phyloP scores from a whole-genome alignment of 768 basidiomycete species.

The Peribolospora baueri region DNA sequence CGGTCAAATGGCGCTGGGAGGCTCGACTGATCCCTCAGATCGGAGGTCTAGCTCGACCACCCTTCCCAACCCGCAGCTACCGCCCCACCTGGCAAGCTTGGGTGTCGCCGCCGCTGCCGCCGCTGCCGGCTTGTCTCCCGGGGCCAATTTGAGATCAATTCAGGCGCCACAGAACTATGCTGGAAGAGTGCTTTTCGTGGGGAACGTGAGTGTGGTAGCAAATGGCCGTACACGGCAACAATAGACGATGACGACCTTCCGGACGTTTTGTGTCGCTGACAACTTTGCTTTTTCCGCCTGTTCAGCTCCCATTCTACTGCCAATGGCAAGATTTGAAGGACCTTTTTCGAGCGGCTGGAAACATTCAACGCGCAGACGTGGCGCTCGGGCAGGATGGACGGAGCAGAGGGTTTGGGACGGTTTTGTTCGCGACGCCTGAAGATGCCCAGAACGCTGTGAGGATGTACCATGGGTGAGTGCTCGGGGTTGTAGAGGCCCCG shows the following conservation, averaged over 20 bases:
- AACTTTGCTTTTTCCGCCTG: neutral
- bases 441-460: conserved; percentile 65
- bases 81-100: no score
- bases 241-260: neutral
- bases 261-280: no score
- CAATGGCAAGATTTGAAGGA: conserved; percentile 99
- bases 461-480: conserved; percentile 68
- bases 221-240: no score
- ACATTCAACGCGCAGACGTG: conserved; percentile 72
- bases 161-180: neutral
- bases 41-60: no score
- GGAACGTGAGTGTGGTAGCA: conserved; percentile 39
- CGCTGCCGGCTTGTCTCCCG: neutral
- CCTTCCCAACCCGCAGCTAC: no score
- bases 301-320: conserved; percentile 66
- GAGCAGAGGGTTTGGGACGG: conserved; percentile 78
- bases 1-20: no score
- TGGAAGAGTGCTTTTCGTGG: conserved; percentile 41
- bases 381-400: conserved; percentile 67
- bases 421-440: conserved; percentile 53
- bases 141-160: neutral
- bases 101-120: neutral
- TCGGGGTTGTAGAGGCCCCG: no score
- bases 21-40: no score
- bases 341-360: conserved; percentile 71